A percentile compares a stretch with the other conserved stretches of the same genome.
Evolutionary conservation across 2,329 filamentous ascomycete genomes (phyloP).

Genomic region (Venturia asperata): DNA sequence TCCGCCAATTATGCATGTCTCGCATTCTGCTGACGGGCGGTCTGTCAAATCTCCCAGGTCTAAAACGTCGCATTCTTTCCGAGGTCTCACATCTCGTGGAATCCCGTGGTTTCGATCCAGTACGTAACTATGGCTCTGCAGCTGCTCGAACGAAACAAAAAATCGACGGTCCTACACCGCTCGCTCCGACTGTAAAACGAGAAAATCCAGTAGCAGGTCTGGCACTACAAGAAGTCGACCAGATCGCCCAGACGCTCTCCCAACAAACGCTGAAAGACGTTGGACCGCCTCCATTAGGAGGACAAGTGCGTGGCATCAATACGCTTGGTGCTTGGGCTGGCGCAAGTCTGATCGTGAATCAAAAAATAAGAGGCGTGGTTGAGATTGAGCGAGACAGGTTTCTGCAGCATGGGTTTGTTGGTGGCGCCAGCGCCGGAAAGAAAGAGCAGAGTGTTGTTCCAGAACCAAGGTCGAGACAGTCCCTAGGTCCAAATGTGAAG

Average conservation of each 20-base stretch:
- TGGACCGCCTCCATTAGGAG: conserved; percentile 40
- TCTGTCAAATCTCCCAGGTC: conserved; percentile 67
- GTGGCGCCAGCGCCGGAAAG: conserved; percentile 7
- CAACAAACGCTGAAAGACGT: conserved; percentile 29
- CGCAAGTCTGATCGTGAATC: conserved; percentile 60
- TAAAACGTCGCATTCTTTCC: conserved; percentile 68
- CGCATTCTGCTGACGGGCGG: conserved; percentile 83
- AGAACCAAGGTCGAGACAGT: conserved; percentile 1
- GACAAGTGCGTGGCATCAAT: conserved; percentile 58
- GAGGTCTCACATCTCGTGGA: conserved; percentile 64
- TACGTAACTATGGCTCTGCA: conserved; percentile 61
- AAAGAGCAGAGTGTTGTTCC: conserved; percentile 14
- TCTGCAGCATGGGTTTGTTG: conserved; percentile 30
- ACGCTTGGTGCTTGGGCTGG: conserved; percentile 69
- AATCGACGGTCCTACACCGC: conserved; percentile 22
- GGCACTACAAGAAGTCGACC: conserved; percentile 44
- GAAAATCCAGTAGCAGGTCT: conserved; percentile 21
- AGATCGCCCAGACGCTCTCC: conserved; percentile 52
- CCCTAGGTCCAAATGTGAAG: conserved; percentile 2
- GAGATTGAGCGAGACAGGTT: conserved; percentile 66
- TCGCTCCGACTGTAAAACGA: not conserved
- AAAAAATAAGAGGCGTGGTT: conserved; percentile 62
- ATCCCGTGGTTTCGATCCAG: conserved; percentile 66
- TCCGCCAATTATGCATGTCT: conserved; percentile 78
- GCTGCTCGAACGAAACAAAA: conserved; percentile 24